These are phyloP conservation scores for Sarcomyxa edulis DNA, from an alignment of 768 basidiomycete genomes.

Conservation along the genomic window DNA sequence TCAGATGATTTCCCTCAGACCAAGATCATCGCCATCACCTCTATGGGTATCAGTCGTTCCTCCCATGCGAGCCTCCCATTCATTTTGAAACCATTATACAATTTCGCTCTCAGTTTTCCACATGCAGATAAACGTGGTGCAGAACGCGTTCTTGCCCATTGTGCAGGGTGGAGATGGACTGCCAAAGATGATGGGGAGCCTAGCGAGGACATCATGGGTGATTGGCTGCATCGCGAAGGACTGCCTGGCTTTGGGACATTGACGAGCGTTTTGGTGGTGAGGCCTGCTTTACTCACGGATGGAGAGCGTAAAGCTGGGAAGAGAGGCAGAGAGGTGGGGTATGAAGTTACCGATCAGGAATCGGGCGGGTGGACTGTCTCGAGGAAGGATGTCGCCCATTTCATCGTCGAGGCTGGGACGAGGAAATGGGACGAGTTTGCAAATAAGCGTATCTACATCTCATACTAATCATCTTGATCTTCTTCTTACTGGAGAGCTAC, in stretches of 20 bases:
- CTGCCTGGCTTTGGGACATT: slow-evolving; percentile 28
- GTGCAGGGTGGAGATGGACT: slow-evolving; percentile 31
- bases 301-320: slow-evolving; percentile 19
- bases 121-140: slow-evolving; percentile 43
- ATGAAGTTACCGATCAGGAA: slow-evolving; percentile 25
- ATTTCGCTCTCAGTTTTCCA: slow-evolving; percentile 23
- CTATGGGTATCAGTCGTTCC: slow-evolving; percentile 29
- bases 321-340: too few species aligned
- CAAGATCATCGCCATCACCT: slow-evolving; percentile 35
- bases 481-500: too few species aligned
- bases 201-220: slow-evolving; percentile 20
- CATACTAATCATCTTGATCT: too few species aligned
- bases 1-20: slow-evolving; percentile 20
- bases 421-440: slow-evolving; percentile 36
- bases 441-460: slow-evolving; percentile 32
- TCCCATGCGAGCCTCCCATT: slow-evolving; percentile 31
- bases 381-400: slow-evolving; percentile 45
- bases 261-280: slow-evolving; percentile 32
- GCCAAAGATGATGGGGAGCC: slow-evolving; percentile 17
- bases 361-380: slow-evolving; percentile 33
- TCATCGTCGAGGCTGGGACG: slow-evolving; percentile 32
- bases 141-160: slow-evolving; percentile 32
- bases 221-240: slow-evolving; percentile 25
- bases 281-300: slow-evolving; percentile 42
- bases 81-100: slow-evolving; percentile 29